A percentile compares a stretch with the other conserved stretches of the same genome.
These are phyloP conservation scores for Diplodia intermedia DNA, from an alignment of 2,329 filamentous ascomycete genomes.

Conservation along the genomic window DNA sequence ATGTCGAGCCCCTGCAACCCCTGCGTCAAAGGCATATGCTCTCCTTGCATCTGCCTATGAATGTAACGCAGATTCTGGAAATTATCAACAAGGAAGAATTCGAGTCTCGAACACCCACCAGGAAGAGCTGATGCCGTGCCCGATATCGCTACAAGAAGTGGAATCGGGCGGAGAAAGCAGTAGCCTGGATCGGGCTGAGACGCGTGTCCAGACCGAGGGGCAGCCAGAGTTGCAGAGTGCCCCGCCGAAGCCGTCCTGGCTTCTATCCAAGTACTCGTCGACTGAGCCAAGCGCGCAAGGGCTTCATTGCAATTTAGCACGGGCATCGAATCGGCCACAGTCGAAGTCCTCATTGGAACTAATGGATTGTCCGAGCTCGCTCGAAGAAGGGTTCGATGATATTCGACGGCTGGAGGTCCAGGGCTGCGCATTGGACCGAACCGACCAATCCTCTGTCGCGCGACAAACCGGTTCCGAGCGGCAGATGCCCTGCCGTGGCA, in stretches of 20 bases:
- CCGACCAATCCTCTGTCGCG: slow-evolving; percentile 12
- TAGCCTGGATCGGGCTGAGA: slow-evolving; percentile 21
- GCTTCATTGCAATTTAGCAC: neutral
- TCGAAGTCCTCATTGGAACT: slow-evolving; percentile 2
- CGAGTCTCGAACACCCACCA: neutral
- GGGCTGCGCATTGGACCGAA: slow-evolving; percentile 14
- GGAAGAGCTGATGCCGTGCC: neutral
- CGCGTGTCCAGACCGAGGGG: slow-evolving; percentile 19
- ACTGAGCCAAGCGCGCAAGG: neutral
- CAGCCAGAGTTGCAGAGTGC: slow-evolving; percentile 12
- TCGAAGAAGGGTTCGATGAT: slow-evolving; percentile 18
- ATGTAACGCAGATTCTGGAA: neutral
- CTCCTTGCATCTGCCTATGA: neutral
- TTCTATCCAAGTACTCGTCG: neutral
- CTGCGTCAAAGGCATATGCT: neutral
- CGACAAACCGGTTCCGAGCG: slow-evolving; percentile 18
- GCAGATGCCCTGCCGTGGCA: neutral
- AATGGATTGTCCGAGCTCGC: neutral
- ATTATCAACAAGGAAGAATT: neutral
- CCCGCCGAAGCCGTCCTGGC: slow-evolving; percentile 19
- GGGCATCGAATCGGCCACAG: neutral
- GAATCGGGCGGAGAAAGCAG: slow-evolving; percentile 12
- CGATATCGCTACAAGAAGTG: slow-evolving; percentile 22
- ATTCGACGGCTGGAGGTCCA: slow-evolving; percentile 15
- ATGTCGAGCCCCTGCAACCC: slow-evolving; percentile 1